These are phyloP conservation scores for Ogataea angusta DNA, from an alignment of 805 yeast species.

Conservation along the genomic window DNA sequence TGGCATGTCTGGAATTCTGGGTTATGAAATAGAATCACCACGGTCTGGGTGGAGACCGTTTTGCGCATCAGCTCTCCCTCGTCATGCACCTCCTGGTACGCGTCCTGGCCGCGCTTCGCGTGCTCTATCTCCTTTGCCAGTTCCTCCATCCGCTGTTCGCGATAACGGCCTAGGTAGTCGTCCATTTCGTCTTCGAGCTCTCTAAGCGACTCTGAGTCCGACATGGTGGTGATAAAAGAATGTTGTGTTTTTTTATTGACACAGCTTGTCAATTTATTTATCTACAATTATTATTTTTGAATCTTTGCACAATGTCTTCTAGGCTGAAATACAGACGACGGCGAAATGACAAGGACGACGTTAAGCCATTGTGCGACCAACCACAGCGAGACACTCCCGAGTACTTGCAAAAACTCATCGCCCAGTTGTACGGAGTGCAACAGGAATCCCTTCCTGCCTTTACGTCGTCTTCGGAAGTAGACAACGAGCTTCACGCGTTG, in stretches of 20 bases:
- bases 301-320: conserved; percentile 1
- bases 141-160: conserved; percentile 64
- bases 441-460: conserved; percentile 36
- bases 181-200: conserved; percentile 54
- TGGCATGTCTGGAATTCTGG: conserved; percentile 59
- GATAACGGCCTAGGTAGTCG: conserved; percentile 40
- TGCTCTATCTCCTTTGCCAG: conserved; percentile 42
- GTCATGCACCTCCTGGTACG: conserved; percentile 40
- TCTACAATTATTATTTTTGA: conserved; percentile 41
- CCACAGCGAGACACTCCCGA: conserved; percentile 24
- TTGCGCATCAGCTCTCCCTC: conserved; percentile 58
- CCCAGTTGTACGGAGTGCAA: conserved; percentile 13
- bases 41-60: conserved; percentile 40
- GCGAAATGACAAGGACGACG: neutral
- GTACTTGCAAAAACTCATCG: conserved; percentile 22
- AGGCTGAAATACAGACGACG: conserved; percentile 3
- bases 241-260: conserved; percentile 19
- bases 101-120: conserved; percentile 30
- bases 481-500: conserved; percentile 44
- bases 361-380: neutral
- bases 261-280: conserved; percentile 4
- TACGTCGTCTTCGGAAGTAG: conserved; percentile 39
- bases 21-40: conserved; percentile 63
- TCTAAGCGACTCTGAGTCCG: conserved; percentile 34
- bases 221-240: conserved; percentile 20